Base-by-base conservation (phyloP, 2,329 filamentous ascomycete genomes). In the Colletotrichum tamarilloi region DNA sequence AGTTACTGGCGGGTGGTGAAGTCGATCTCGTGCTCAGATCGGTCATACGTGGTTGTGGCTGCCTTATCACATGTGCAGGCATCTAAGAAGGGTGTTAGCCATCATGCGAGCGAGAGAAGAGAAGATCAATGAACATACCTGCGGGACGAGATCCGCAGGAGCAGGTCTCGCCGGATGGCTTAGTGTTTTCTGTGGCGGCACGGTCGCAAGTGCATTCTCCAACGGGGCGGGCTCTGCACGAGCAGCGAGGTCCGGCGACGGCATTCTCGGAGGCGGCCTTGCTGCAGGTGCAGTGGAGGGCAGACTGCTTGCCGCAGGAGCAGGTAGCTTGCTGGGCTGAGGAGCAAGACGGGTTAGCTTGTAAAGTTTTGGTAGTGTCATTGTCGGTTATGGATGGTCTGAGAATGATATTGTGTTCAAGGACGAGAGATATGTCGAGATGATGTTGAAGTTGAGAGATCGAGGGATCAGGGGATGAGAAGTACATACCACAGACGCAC, bases 231-330 rank as follows among this genome's bases (percentile, higher is more conserved):
- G 93, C 91, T 77, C 94, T 90, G 87, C 95, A 97, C 57, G 93
- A 95, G 88, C 95, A 98, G 77, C 94, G 89, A 52, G 94, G 88
- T 7, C 94, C 94, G 7, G 87, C 82, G 68, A 94, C 81, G 53
- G 85, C 85, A 87, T 98, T 98, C 88, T 98, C 95, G 19, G 87
- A 84, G 4, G 88, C 76, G 4, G 95, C 89, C 83, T 94, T 95
- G 79, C 91, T 91, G 86, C 96, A 98, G 75, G 87, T 93, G 90
- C 96, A 98, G 82, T 95, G 88, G 62, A 98, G 91, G 62, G 96
- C 96, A 4, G 92, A 90, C 81, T 97, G 90, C 87, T 98, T 92
- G 80, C 96, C 96, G 82, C 96, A 98, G 19, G 94, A 97, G 90
- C 95, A 98, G 73, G 87, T 92, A 9, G 91, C 91, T 83, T 92